Evolutionary conservation across 805 yeast species (phyloP), one percentile per base, ranked within the genome.

Genomic region (Kodamaea jinghongensis): DNA sequence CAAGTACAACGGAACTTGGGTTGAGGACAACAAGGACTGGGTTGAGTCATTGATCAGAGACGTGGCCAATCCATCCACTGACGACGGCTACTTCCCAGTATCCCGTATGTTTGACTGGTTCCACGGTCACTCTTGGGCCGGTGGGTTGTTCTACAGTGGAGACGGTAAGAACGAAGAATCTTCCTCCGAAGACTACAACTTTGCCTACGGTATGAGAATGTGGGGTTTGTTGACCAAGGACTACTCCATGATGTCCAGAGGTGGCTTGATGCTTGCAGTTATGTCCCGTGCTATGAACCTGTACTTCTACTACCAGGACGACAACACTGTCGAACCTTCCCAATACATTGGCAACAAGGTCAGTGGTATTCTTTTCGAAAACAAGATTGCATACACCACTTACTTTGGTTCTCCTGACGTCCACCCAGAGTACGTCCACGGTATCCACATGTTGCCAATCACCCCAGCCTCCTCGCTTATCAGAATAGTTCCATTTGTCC

Each of bases 1-100:
- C 66, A 66, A 44, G 44, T 65, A 39, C 58, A 77, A 76, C 15
- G 79, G 80, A 34, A 55, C 69, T 6, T 81, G 86, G 86, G 69
- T 78, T 4, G 45, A 36, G 20, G 53, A 53, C 17, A 50, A 54
- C 39, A 45, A 49, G 43, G 55, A 46, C 16, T 54, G 55, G 51
- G 47, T 55, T 34, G 52, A 53, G 37, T 33, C 47, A 1, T 52
- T 54, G 47, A 48, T 55, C 14, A 50, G 56, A 43, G 60, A 55
- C 20, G 59, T 53, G 14, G 58, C 58, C 17, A 55, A 53, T 39
- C 60, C 59, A 22, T 42, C 49, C 12, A 26, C 36, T 6, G 31
- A 34, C 4, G 60, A 55, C 42, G 10, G 38, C 2, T 47, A 42
- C 42, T 55, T 49, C 49, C 59, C 60, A 4, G 56, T 51, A 4